Conservation (phyloP, 805 yeast genomes). For the Ogataea siamensis region DNA sequence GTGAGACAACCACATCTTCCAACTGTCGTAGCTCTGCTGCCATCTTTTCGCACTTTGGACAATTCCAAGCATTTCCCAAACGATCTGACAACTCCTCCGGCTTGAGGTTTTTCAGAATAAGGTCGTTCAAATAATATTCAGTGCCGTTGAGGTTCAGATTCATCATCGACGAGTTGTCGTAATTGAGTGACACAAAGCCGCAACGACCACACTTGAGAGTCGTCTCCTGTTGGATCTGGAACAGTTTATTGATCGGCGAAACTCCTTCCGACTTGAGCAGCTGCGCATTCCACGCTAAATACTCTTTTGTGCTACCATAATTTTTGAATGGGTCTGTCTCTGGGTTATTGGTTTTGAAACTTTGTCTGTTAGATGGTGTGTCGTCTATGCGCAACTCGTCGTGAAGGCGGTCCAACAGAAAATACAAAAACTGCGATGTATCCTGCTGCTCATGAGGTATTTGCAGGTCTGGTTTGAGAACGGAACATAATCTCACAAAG, state of each 20-base stretch:
- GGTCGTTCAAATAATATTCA: conserved; percentile 48
- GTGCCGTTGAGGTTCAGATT: conserved; percentile 28
- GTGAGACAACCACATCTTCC: conserved; percentile 13
- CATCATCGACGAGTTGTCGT: conserved; percentile 36
- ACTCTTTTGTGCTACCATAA: conserved; percentile 41
- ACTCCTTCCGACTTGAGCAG: conserved; percentile 55
- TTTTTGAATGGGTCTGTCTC: conserved; percentile 27
- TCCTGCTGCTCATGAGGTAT: conserved; percentile 81
- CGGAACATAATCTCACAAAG: conserved; percentile 45
- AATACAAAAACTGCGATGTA: conserved; percentile 71
- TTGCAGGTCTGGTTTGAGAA: conserved; percentile 61
- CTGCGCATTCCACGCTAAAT: conserved; percentile 58
- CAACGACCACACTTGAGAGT: conserved; percentile 63
- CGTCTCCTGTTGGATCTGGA: conserved; percentile 74
- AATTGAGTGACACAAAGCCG: conserved; percentile 57
- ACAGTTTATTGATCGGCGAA: conserved; percentile 63
- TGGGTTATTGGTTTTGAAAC: conserved; percentile 25
- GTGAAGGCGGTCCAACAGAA: conserved; percentile 65
- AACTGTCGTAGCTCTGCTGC: conserved; percentile 20
- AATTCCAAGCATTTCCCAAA: conserved; percentile 78
- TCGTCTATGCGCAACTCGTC: conserved; percentile 48
- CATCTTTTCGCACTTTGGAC: conserved; percentile 62
- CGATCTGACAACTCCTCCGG: conserved; percentile 61
- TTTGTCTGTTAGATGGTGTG: conserved; percentile 21
- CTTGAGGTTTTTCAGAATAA: conserved; percentile 57